phyloP scores from a whole-genome alignment of 1,139 yeast genomes.

The Geotrichum armillariae region DNA sequence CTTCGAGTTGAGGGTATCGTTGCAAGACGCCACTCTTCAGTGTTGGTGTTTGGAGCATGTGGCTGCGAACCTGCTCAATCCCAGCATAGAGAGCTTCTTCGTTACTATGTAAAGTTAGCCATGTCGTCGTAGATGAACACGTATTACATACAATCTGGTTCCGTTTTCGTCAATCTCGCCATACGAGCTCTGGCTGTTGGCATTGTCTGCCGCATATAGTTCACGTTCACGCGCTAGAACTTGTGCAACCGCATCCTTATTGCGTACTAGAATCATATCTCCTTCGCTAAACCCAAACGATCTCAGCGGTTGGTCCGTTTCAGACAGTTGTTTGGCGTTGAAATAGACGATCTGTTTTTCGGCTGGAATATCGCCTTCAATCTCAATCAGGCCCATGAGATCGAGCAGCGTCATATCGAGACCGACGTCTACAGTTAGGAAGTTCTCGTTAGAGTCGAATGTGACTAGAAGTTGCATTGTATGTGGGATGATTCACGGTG shows the following conservation, averaged over 20 bases:
- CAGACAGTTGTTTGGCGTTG: slow-evolving; percentile 42
- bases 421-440: slow-evolving; percentile 56
- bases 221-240: slow-evolving; percentile 12
- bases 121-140: no score
- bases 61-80: slow-evolving; percentile 40
- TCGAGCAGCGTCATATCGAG: slow-evolving; percentile 65
- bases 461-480: slow-evolving; percentile 34
- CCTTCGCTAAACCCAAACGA: slow-evolving; percentile 53
- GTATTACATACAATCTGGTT: slow-evolving; percentile 7
- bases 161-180: slow-evolving; percentile 12
- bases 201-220: slow-evolving; percentile 24
- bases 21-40: slow-evolving; percentile 37
- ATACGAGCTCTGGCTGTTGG: neutral
- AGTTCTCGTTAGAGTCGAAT: slow-evolving; percentile 28
- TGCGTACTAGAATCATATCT: slow-evolving; percentile 53
- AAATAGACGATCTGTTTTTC: slow-evolving; percentile 49
- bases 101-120: no score
- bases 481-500: slow-evolving; percentile 26
- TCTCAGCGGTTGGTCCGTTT: slow-evolving; percentile 46
- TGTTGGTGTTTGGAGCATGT: slow-evolving; percentile 37
- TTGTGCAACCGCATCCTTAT: slow-evolving; percentile 9
- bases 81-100: slow-evolving; percentile 27
- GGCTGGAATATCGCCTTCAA: slow-evolving; percentile 62
- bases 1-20: slow-evolving; percentile 40
- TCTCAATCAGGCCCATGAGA: slow-evolving; percentile 72